A percentile compares a stretch with the other conserved stretches of the same genome.
phyloP scores from a whole-genome alignment of 345 rosid genomes.

The Corymbia maculata region DNA sequence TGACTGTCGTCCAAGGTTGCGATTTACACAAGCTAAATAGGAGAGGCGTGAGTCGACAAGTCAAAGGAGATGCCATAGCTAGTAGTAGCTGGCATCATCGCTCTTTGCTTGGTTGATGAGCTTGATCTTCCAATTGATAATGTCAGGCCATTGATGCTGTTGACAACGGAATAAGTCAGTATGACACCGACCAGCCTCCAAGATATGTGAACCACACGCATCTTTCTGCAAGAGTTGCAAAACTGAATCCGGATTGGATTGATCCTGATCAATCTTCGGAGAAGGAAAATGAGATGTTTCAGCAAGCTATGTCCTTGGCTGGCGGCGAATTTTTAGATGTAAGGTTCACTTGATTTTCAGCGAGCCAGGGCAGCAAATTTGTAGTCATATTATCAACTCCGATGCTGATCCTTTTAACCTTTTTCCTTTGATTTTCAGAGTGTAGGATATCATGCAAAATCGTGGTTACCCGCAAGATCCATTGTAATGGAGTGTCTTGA shows the following conservation, averaged over 20 bases:
- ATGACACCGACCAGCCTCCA: slow-evolving; percentile 82
- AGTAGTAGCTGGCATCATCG: neutral
- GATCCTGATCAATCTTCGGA: slow-evolving; percentile 85
- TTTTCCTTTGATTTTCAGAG: slow-evolving; percentile 29
- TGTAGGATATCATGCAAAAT: slow-evolving; percentile 59
- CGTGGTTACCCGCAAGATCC: slow-evolving; percentile 89
- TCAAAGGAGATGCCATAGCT: neutral
- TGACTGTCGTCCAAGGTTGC: neutral
- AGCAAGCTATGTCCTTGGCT: slow-evolving; percentile 66
- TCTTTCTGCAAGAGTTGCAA: slow-evolving; percentile 79
- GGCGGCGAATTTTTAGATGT: slow-evolving; percentile 84
- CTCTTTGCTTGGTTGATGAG: neutral
- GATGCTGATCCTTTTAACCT: neutral
- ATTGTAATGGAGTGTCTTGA: slow-evolving; percentile 66
- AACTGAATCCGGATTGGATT: slow-evolving; percentile 77
- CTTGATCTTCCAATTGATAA: neutral
- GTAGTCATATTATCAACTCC: neutral
- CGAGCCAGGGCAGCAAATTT: neutral
- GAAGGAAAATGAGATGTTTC: slow-evolving; percentile 84
- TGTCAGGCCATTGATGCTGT: neutral
- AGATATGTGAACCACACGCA: slow-evolving; percentile 77
- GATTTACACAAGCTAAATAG: neutral
- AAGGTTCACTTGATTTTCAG: slow-evolving; percentile 6
- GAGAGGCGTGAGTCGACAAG: neutral
- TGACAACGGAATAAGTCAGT: neutral